Percentiles rank a stretch among this genome's conserved stretches.
Evolutionary conservation across 768 basidiomycete species (phyloP).

Genomic region (Mycena belliarum): DNA sequence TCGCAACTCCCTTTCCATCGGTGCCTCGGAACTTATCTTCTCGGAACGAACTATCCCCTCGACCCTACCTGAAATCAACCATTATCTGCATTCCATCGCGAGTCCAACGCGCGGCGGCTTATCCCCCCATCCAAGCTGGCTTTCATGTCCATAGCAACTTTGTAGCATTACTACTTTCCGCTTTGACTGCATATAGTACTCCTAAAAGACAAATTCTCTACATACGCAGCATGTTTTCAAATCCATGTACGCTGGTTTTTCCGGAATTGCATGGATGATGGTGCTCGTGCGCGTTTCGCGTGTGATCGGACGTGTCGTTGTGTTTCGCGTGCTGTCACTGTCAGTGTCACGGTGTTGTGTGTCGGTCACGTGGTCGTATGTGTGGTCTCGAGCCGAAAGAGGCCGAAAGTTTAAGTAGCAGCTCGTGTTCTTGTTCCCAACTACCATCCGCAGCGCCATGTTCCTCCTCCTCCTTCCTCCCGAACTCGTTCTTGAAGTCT

Average conservation of each 20-base stretch:
- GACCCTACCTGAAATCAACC: conserved; percentile 1
- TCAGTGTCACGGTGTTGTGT: no score
- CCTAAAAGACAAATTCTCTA: conserved; percentile 12
- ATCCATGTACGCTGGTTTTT: conserved; percentile 4
- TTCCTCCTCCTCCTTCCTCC: conserved; percentile 46
- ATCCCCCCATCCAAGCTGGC: conserved; percentile 12
- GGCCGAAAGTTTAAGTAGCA: no score
- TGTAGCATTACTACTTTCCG: conserved; percentile 21
- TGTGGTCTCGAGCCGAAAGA: no score
- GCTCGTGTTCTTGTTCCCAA: conserved; percentile 13
- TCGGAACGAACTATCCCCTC: conserved; percentile 13
- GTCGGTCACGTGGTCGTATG: conserved; percentile 9
- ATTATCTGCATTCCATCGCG: background rate
- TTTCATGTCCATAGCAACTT: conserved; percentile 17
- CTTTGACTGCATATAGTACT: conserved; percentile 20
- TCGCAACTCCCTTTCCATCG: conserved; percentile 1
- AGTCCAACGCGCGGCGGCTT: conserved; percentile 2
- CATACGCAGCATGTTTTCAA: conserved; percentile 13
- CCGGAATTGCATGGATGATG: background rate
- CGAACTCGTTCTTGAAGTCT: conserved; percentile 60
- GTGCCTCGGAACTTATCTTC: conserved; percentile 10
- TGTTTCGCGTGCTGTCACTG: no score
- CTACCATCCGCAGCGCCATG: conserved; percentile 2
- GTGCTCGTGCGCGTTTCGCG: conserved; percentile 2
- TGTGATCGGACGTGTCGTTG: conserved; percentile 9